phyloP scores from a whole-genome alignment of 208 protist genomes.

The Trypanosoma melophagium region DNA sequence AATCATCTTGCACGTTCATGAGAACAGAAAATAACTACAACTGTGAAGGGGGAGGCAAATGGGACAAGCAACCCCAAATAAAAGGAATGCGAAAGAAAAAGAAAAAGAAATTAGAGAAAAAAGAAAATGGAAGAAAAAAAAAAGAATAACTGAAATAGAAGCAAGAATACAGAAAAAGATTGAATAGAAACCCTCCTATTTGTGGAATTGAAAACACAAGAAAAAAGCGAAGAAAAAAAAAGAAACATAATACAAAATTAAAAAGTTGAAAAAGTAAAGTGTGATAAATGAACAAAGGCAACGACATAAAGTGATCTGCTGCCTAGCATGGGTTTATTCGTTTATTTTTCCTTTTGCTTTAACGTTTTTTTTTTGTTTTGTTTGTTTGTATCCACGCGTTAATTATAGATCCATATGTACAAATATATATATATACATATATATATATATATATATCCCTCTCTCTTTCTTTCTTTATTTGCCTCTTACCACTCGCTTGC shows the following conservation, averaged over 20 bases:
- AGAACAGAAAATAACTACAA: too few species aligned
- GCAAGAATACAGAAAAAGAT: too few species aligned
- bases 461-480: too few species aligned
- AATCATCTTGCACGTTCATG: too few species aligned
- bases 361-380: neutral
- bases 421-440: slow-evolving; percentile 7
- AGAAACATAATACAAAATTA: neutral
- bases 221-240: neutral
- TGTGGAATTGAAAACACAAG: slow-evolving; percentile 5
- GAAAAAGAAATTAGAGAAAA: neutral
- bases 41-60: too few species aligned
- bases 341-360: neutral
- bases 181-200: too few species aligned
- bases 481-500: slow-evolving; percentile 2
- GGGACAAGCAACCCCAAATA: too few species aligned
- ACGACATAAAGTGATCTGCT: too few species aligned
- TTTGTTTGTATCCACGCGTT: neutral
- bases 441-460: slow-evolving; percentile 15
- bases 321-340: too few species aligned
- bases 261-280: too few species aligned
- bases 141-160: slow-evolving; percentile 12
- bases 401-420: slow-evolving; percentile 1
- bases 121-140: slow-evolving; percentile 20
- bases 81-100: neutral
- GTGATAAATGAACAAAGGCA: too few species aligned